These are phyloP conservation scores for Claviceps citrina DNA, from an alignment of 2,329 filamentous ascomycete species.

Conservation along the genomic window DNA sequence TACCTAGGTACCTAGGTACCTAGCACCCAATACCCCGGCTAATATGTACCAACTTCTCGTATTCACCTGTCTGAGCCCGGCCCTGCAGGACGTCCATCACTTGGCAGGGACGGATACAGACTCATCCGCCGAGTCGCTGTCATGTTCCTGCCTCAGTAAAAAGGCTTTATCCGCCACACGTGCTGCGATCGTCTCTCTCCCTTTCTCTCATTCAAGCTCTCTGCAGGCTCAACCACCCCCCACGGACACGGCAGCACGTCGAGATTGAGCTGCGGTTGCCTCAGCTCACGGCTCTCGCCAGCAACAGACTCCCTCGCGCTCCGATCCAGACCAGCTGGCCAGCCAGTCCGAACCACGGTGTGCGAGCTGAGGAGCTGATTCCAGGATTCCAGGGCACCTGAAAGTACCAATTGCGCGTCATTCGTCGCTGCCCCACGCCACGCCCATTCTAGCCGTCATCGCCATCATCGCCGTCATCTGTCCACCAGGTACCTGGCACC, in stretches of 20 bases:
- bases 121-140: not conserved
- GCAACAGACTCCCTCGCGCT: not conserved
- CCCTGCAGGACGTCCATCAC: constrained; percentile 1
- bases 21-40: not conserved
- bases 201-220: not conserved
- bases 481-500: not conserved
- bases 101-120: not conserved
- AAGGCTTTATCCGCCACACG: not conserved
- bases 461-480: too few relatives aligned
- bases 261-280: not conserved
- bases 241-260: not conserved
- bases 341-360: not conserved
- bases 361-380: not conserved
- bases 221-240: constrained; percentile 1
- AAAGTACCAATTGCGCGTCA: constrained; percentile 1
- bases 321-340: not conserved
- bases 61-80: constrained; percentile 2
- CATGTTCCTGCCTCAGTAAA: constrained; percentile 1
- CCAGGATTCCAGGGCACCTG: not conserved
- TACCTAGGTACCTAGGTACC: not conserved
- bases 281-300: not conserved
- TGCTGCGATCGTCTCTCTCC: not conserved
- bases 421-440: constrained; percentile 1
- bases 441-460: not conserved
- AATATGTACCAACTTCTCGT: constrained; percentile 4